Evolutionary conservation across 495 filamentous ascomycete species (phyloP), one percentile per base, ranked within the genome.

Genomic region (Tetracladium setigerum): DNA sequence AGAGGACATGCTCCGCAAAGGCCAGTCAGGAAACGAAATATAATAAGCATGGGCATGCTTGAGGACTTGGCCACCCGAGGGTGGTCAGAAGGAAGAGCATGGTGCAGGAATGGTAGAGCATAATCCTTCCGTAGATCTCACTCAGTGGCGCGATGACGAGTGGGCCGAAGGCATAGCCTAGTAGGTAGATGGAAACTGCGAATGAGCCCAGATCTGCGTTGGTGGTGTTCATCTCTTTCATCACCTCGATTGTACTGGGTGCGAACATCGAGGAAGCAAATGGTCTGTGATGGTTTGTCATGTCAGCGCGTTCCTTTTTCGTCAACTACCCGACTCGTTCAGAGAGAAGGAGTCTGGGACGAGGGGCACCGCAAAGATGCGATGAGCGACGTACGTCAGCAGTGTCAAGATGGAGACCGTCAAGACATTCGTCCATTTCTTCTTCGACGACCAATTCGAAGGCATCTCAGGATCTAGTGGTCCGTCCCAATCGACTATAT

Each of bases 191-290:
- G 0, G 82, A 86, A 32, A 92, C 65, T 1, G 75, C 75, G 36
- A 90, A 67, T 27, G 80, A 71, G n/a, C 66, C 69, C 35, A 79
- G 62, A 17, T 83, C 66, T 52, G 70, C 54, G 31, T 73, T 72
- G 1, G 55, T 49, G 18, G 88, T 83, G 17, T 73, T 53, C 27
- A 91, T 71, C 12, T 89, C 83, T 2, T 57, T 50, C 39, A 70
- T 65, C 27, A 89, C 73, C 1, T 68, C 47, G 5, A 59, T 50
- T 8, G 88, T 59, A 0, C 78, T 78, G 0, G 87, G 87, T 0
- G 87, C 81, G 8, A 90, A 76, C 76, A 91, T 87, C n/a, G 79
- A 81, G 2, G 76, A 82, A 10, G 64, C 62, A 15, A 74, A 57
- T 0, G 87, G 84, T 49, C 46, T 54, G 33, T 48, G 12, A 12